Conservation (phyloP, 2,329 filamentous ascomycete genomes). For the Westerdykella sp. region DNA sequence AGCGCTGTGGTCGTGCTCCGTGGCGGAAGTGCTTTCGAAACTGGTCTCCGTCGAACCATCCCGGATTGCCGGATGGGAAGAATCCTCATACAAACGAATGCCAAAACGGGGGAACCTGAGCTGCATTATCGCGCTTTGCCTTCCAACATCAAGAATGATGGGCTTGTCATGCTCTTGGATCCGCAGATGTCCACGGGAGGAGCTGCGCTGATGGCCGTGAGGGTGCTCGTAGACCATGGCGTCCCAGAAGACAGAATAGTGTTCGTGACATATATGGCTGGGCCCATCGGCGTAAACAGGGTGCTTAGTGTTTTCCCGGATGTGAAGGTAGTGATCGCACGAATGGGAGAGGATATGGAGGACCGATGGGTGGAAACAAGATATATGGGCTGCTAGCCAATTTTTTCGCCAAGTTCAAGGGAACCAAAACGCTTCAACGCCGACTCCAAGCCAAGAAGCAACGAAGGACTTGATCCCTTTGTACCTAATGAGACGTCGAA, state of each 20-base stretch:
- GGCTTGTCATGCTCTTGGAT: slow-evolving; percentile 80
- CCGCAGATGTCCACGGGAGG: slow-evolving; percentile 93
- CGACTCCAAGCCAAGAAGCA: too few species aligned
- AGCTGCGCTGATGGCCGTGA: slow-evolving; percentile 82
- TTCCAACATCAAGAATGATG: slow-evolving; percentile 64
- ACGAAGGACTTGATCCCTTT: too few species aligned
- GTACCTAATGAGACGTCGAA: too few species aligned
- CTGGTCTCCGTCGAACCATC: slow-evolving; percentile 80
- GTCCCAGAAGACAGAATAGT: slow-evolving; percentile 79
- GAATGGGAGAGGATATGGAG: slow-evolving; percentile 74
- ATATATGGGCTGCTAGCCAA: slow-evolving; percentile 73
- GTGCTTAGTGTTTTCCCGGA: slow-evolving; percentile 83
- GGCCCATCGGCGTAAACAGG: slow-evolving; percentile 74
- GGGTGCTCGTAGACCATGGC: slow-evolving; percentile 91
- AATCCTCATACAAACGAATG: slow-evolving; percentile 82
- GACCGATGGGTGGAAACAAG: slow-evolving; percentile 83
- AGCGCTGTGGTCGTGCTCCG: slow-evolving; percentile 77
- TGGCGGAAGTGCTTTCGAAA: slow-evolving; percentile 82
- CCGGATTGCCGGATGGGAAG: slow-evolving; percentile 88
- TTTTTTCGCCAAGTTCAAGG: too few species aligned
- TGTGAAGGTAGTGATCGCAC: slow-evolving; percentile 78
- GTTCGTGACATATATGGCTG: slow-evolving; percentile 87
- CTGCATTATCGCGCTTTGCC: slow-evolving; percentile 80
- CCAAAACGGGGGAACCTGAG: slow-evolving; percentile 69
- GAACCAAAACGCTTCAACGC: too few species aligned